Conservation (phyloP, 192 early-diverging fungal species). For the Backusella mclennaniae region DNA sequence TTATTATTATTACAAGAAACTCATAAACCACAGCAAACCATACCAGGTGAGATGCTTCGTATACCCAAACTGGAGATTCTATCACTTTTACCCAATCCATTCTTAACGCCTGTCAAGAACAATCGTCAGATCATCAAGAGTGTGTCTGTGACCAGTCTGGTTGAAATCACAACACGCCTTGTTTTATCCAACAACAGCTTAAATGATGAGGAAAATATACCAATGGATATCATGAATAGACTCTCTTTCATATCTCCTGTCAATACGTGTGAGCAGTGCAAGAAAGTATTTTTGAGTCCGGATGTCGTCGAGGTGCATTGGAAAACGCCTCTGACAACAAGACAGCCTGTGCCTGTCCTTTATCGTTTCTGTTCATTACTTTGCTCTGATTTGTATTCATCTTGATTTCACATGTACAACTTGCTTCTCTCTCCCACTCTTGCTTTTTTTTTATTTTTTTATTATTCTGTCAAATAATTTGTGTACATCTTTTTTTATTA, state of each 20-base stretch:
- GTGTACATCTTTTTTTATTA: background rate
- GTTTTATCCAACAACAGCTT: background rate
- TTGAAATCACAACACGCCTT: slow-evolving; percentile 1
- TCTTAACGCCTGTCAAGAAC: background rate
- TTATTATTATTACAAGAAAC: too few relatives aligned
- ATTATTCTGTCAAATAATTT: background rate
- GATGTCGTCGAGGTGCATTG: background rate
- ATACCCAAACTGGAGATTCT: background rate
- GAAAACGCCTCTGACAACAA: background rate
- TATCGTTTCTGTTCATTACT: background rate
- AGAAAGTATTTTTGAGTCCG: background rate
- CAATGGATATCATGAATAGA: background rate
- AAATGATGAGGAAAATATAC: background rate
- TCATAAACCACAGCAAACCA: background rate
- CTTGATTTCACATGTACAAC: background rate
- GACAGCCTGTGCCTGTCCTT: background rate
- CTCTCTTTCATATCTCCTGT: background rate
- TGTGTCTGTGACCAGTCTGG: background rate
- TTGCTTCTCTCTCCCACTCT: background rate
- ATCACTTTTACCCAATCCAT: background rate
- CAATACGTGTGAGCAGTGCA: background rate
- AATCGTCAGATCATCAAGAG: background rate
- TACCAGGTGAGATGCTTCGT: background rate
- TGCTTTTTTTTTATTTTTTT: background rate
- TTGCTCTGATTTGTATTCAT: background rate